Evolutionary conservation across 108 stramenopile genomes (phyloP), one percentile per base, ranked within the genome.

Genomic region (Skeletonema marinoi): DNA sequence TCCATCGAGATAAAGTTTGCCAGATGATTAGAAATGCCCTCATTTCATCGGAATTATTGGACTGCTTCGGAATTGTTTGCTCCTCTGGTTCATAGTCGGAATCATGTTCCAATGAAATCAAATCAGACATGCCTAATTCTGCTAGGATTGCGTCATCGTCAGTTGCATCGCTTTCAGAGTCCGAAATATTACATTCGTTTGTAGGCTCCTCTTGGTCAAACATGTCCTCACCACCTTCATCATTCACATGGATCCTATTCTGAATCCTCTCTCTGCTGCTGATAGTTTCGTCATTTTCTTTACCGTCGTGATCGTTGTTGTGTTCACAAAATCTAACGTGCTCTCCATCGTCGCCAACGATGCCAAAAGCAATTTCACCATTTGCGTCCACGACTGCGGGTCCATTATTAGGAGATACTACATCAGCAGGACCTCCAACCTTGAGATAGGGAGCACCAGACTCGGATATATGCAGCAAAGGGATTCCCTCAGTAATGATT

Each of bases 1-100:
- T 17, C 81, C 81, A 82, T 68, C 64, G 70, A 35, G 70, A 46
- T 19, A 82, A 64, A 16, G 66, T 39, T 32, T 82, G 74, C 81
- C 81, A 82, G 10, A 82, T 11, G 32, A 70, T 21, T 46, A 74
- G 81, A 72, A 82, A 82, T 17, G 81, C 54, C 17, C 79, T 71
- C 13, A 69, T 30, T 35, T 72, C 65, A 4, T 50, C 36, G 30
- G 72, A 35, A 25, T 56, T 31, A 21, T n/a, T 9, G 30, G 60
- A 50, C 19, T 58, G 6, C n/a, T 38, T 33, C 35, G 32, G 29
- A 30, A 60, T 6, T 36, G 50, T 19, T 12, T 67, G 30, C 16
- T 64, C 62, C 38, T 68, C 60, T 35, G 39, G 1, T 13, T 78
- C 60, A 21, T 21, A 29, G 33, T 68, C 58, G 21, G 60, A 16